phyloP scores from a whole-genome alignment of 495 filamentous ascomycete genomes.

The Amorphotheca resinae region DNA sequence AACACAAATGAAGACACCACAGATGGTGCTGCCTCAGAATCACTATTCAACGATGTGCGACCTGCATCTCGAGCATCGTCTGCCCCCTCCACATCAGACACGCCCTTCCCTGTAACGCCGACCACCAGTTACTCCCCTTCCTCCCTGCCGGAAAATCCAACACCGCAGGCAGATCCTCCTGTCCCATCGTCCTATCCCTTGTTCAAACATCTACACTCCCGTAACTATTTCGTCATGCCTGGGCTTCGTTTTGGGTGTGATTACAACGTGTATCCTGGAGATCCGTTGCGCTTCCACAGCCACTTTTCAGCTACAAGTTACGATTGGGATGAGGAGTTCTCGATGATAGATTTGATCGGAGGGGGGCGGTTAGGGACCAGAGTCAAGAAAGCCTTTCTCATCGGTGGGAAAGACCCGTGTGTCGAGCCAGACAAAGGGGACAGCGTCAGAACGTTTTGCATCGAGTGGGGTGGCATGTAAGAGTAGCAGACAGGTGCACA shows the following conservation, averaged over 20 bases:
- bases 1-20: constrained; percentile 1
- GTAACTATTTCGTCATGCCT: constrained; percentile 77
- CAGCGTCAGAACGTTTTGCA: constrained; percentile 53
- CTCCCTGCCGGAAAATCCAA: constrained; percentile 12
- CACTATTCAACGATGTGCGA: constrained; percentile 11
- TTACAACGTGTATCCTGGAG: constrained; percentile 88
- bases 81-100: constrained; percentile 11
- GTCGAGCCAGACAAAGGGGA: constrained; percentile 17
- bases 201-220: constrained; percentile 64
- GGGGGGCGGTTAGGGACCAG: constrained; percentile 82
- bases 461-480: constrained; percentile 80
- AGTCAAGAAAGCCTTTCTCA: constrained; percentile 88
- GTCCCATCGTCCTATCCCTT: constrained; percentile 27
- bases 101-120: constrained; percentile 17
- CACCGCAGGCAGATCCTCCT: constrained; percentile 24
- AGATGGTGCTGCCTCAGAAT: constrained; percentile 26
- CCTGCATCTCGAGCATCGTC: constrained; percentile 7
- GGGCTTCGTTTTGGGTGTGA: constrained; percentile 91
- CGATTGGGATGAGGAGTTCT: constrained; percentile 77
- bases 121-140: constrained; percentile 11
- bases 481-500: not conserved
- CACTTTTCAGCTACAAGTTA: constrained; percentile 73
- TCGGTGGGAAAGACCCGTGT: constrained; percentile 49
- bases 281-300: constrained; percentile 86
- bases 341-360: constrained; percentile 69